A percentile compares a stretch with the other conserved stretches of the same genome.
Conservation (phyloP, 108 stramenopile species). For the Chaetoceros muelleri region DNA sequence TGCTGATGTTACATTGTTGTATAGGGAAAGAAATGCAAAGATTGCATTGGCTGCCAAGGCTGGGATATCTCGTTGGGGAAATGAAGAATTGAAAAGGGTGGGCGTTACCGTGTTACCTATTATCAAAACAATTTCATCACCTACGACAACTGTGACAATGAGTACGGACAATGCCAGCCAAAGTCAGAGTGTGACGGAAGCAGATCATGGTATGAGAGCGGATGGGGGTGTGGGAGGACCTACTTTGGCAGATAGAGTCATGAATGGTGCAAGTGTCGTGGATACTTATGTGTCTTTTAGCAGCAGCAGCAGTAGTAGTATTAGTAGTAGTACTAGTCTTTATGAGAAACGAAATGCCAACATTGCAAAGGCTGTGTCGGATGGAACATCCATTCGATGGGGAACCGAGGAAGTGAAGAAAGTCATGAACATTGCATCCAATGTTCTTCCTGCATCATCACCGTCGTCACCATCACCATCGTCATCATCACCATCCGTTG, state of each 20-base stretch:
- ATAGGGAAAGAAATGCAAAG: slow-evolving; percentile 40
- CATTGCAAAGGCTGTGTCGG: slow-evolving; percentile 18
- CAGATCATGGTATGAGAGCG: slow-evolving; percentile 50
- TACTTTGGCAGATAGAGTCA: slow-evolving; percentile 35
- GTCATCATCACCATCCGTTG: not conserved
- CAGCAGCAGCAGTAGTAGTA: slow-evolving; percentile 3
- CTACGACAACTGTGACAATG: not conserved
- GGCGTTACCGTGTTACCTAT: not conserved
- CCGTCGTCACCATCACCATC: not conserved
- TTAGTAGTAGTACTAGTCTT: not conserved
- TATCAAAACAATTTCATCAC: not conserved
- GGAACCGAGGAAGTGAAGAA: slow-evolving; percentile 22
- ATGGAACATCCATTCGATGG: slow-evolving; percentile 26
- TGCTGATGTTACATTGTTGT: slow-evolving; percentile 15
- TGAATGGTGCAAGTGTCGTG: slow-evolving; percentile 16
- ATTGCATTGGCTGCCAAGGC: slow-evolving; percentile 46
- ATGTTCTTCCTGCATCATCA: slow-evolving; percentile 3
- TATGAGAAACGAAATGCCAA: slow-evolving; percentile 21
- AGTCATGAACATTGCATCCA: not conserved
- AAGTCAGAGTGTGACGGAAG: slow-evolving; percentile 28
- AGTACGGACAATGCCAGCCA: not conserved
- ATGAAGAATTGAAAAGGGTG: slow-evolving; percentile 31
- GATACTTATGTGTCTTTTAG: slow-evolving; percentile 2
- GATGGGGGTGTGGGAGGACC: slow-evolving; percentile 48
- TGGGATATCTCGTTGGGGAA: slow-evolving; percentile 75